These are phyloP conservation scores for Panaeolus cyanescens DNA, from an alignment of 768 basidiomycete species.

Conservation along the genomic window DNA sequence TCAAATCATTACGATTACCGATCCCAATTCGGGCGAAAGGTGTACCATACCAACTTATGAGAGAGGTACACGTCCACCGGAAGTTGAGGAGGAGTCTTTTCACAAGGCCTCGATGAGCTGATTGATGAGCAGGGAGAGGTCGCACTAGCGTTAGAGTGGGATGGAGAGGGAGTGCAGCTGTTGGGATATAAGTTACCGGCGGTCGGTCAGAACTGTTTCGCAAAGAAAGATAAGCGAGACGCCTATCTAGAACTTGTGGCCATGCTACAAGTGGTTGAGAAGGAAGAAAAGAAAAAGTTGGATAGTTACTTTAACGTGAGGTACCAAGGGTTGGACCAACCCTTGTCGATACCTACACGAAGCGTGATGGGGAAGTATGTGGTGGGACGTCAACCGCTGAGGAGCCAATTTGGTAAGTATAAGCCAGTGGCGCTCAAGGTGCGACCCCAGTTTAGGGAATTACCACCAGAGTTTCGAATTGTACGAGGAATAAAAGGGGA, in stretches of 20 bases:
- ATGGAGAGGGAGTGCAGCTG: constrained; percentile 4
- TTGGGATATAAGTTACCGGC: background rate
- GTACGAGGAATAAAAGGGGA: constrained; percentile 26
- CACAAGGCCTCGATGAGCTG: constrained; percentile 5
- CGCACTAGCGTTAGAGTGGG: constrained; percentile 10
- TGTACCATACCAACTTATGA: constrained; percentile 15
- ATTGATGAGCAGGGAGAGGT: constrained; percentile 16
- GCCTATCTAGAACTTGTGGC: constrained; percentile 6
- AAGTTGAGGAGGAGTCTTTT: background rate
- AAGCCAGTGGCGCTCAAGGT: constrained; percentile 30
- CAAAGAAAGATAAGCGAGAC: constrained; percentile 3
- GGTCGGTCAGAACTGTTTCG: background rate
- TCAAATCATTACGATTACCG: constrained; percentile 16
- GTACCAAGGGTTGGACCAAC: background rate
- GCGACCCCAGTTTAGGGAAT: constrained; percentile 17
- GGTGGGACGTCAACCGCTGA: background rate
- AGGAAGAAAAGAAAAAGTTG: constrained; percentile 1
- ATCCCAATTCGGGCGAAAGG: constrained; percentile 19
- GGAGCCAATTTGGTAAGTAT: constrained; percentile 21
- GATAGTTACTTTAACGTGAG: constrained; percentile 3
- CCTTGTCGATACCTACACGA: too few relatives aligned
- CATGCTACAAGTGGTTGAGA: background rate
- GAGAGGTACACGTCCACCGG: constrained; percentile 1
- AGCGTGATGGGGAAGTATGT: background rate
- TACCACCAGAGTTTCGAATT: constrained; percentile 29